phyloP scores from a whole-genome alignment of 345 rosid genomes.

The Camelina hispida region DNA sequence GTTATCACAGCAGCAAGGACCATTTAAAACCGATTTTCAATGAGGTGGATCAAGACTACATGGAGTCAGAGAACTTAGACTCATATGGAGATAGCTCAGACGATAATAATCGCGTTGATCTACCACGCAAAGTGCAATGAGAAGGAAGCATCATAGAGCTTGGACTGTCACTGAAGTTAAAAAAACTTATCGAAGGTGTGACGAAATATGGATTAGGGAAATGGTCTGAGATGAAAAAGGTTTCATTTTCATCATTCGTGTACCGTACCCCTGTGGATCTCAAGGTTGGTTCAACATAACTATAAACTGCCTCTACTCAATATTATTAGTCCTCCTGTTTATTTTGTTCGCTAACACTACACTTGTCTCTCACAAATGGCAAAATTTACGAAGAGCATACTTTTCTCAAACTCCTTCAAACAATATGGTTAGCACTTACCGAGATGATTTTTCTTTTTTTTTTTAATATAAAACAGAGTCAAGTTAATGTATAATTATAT shows the following conservation, averaged over 20 bases:
- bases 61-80: constrained; percentile 50
- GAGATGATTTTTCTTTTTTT: no score
- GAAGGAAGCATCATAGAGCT: constrained; percentile 94
- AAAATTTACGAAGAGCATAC: constrained; percentile 89
- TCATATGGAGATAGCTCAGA: constrained; percentile 56
- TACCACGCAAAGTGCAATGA: constrained; percentile 63
- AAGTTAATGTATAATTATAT: neutral
- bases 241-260: constrained; percentile 71
- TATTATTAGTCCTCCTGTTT: neutral
- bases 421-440: constrained; percentile 54
- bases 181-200: constrained; percentile 84
- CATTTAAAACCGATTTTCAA: constrained; percentile 24
- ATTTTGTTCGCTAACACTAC: neutral
- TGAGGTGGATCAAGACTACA: constrained; percentile 46
- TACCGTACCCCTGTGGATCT: constrained; percentile 93
- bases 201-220: constrained; percentile 87
- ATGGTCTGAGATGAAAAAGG: constrained; percentile 92
- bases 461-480: neutral
- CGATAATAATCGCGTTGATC: constrained; percentile 49
- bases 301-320: neutral
- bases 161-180: constrained; percentile 91
- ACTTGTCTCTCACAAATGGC: constrained; percentile 63
- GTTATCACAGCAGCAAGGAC: constrained; percentile 48
- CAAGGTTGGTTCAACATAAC: constrained; percentile 67
- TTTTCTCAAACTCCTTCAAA: constrained; percentile 65